phyloP scores from a whole-genome alignment of 805 yeast genomes.

The Ogataea nakhonphanomensis region DNA sequence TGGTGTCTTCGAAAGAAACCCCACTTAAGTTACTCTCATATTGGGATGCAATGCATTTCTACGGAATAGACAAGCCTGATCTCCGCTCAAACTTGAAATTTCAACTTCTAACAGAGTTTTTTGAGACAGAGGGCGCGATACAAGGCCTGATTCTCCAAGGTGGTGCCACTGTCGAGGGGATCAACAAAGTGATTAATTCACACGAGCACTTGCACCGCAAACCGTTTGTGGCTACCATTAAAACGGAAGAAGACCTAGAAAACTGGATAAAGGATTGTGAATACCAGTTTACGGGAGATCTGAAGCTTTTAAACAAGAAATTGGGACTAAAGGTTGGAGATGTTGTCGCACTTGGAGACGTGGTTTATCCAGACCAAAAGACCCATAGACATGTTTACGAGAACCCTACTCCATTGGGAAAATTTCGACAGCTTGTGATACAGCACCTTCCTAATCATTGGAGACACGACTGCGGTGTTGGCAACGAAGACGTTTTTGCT shows the following conservation, averaged over 20 bases:
- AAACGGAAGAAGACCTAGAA: constrained; percentile 35
- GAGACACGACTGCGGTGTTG: constrained; percentile 37
- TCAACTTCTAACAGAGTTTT: constrained; percentile 40
- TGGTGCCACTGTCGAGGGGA: constrained; percentile 37
- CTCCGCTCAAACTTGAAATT: constrained; percentile 60
- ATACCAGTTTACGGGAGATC: constrained; percentile 5
- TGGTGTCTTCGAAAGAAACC: constrained; percentile 18
- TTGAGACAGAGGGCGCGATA: constrained; percentile 33
- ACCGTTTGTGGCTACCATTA: constrained; percentile 56
- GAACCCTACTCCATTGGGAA: constrained; percentile 93
- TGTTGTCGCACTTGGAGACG: constrained; percentile 70
- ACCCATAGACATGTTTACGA: constrained; percentile 53
- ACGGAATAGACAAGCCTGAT: constrained; percentile 96
- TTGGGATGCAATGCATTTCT: constrained; percentile 61
- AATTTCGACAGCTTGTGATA: constrained; percentile 72
- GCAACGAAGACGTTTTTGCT: constrained; percentile 42
- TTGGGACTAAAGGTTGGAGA: constrained; percentile 62
- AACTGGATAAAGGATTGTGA: constrained; percentile 41
- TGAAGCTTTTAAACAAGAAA: constrained; percentile 24
- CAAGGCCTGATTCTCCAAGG: constrained; percentile 67
- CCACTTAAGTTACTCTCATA: constrained; percentile 49
- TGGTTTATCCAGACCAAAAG: constrained; percentile 1
- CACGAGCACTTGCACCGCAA: constrained; percentile 51
- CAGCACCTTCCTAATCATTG: constrained; percentile 48
- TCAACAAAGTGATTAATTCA: constrained; percentile 38